These are phyloP conservation scores for Bryum argenteum DNA, from an alignment of 225 moss, liverwort and hornwort genomes.

Conservation along the genomic window DNA sequence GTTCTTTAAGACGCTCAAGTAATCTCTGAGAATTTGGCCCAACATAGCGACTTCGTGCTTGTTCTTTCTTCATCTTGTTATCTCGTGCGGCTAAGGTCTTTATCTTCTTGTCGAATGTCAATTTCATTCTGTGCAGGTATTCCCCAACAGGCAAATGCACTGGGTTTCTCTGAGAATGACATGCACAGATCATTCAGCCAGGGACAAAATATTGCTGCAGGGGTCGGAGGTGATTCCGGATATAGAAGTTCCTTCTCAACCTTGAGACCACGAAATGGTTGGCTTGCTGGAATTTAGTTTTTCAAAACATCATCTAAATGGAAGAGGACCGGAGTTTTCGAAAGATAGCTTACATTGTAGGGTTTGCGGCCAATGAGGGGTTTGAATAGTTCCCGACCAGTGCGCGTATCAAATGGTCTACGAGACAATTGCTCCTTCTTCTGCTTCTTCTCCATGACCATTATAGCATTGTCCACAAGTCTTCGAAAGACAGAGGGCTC, in stretches of 20 bases:
- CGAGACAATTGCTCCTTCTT: conserved; percentile 55
- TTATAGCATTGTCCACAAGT: conserved; percentile 77
- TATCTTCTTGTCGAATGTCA: conserved; percentile 66
- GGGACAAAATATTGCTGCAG: not conserved
- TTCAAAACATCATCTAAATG: not conserved
- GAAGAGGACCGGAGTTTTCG: conserved; percentile 4
- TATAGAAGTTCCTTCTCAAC: not conserved
- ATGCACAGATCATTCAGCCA: conserved; percentile 13
- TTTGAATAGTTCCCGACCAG: conserved; percentile 78
- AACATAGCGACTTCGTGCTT: conserved; percentile 70
- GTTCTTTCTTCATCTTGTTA: conserved; percentile 58
- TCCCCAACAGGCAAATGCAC: conserved; percentile 82
- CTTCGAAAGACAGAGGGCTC: conserved; percentile 79
- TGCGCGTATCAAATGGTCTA: conserved; percentile 64
- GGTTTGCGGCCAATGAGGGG: conserved; percentile 82
- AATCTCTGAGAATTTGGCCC: conserved; percentile 72
- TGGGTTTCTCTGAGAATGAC: conserved; percentile 68
- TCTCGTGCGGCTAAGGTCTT: conserved; percentile 55
- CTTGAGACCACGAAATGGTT: not conserved
- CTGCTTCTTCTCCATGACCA: conserved; percentile 71
- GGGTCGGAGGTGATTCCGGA: not conserved
- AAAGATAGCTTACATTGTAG: conserved; percentile 45
- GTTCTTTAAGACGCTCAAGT: conserved; percentile 68
- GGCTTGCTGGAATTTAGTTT: conserved; percentile 11
- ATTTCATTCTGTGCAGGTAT: conserved; percentile 69